Percentiles rank a stretch among this genome's conserved stretches.
Evolutionary conservation across 306 rosid species (phyloP).

Genomic region (Corylus avellana): DNA sequence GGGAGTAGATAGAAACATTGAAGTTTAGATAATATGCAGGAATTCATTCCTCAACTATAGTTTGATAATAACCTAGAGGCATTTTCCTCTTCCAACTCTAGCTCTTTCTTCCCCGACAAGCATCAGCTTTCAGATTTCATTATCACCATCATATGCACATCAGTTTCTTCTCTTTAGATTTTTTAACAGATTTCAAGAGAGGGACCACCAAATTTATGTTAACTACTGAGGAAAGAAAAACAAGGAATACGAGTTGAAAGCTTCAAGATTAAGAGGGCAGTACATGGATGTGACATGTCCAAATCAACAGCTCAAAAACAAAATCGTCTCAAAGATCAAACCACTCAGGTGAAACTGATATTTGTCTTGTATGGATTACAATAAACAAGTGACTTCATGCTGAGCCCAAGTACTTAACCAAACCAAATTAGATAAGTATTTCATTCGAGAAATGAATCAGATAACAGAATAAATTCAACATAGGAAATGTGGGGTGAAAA

Average conservation of each 20-base stretch:
- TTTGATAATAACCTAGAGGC: not conserved
- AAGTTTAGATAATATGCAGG: not conserved
- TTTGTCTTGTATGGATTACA: not conserved
- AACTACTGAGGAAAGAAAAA: not conserved
- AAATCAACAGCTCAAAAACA: not conserved
- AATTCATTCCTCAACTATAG: not conserved
- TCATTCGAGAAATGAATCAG: not conserved
- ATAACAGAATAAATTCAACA: not conserved
- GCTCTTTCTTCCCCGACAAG: not conserved
- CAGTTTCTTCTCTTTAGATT: not conserved
- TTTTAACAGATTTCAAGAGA: not conserved
- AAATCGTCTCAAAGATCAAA: not conserved
- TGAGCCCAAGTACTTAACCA: not conserved
- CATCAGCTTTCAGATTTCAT: not conserved
- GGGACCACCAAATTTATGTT: not conserved
- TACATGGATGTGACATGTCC: not conserved
- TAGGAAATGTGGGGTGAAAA: not conserved
- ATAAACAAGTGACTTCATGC: not conserved
- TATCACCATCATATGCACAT: not conserved
- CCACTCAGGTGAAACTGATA: not conserved
- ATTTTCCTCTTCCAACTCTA: not conserved
- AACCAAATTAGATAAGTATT: not conserved
- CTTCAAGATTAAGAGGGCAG: not conserved
- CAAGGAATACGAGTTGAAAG: not conserved
- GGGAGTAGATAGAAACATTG: conserved; percentile 1